Conservation (phyloP, 257 asterid species). For the Anisodus acutangulus region DNA sequence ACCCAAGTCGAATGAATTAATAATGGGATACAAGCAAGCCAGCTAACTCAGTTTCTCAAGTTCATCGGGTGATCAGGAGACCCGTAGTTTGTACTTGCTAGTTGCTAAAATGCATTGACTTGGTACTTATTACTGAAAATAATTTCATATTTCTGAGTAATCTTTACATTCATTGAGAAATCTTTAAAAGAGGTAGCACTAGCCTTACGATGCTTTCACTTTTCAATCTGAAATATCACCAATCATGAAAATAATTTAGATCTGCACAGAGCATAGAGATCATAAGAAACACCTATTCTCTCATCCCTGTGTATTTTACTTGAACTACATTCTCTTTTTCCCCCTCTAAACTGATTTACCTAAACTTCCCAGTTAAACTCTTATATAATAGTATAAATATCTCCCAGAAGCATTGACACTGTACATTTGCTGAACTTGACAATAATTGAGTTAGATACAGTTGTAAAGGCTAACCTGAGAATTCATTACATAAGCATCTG, state of each 20-base stretch:
- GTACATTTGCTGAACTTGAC: constrained; percentile 19
- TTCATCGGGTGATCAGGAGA: neutral
- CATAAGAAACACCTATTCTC: neutral
- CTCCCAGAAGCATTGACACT: neutral
- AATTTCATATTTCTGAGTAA: neutral
- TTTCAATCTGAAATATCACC: constrained; percentile 21
- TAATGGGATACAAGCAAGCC: neutral
- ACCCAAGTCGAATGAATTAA: neutral
- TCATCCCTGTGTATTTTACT: neutral
- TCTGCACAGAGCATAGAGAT: neutral
- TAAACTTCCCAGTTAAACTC: neutral
- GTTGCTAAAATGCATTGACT: neutral
- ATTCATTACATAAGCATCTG: constrained; percentile 94
- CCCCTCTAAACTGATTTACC: neutral
- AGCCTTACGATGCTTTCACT: neutral
- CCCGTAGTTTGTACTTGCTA: neutral
- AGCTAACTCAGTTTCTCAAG: constrained; percentile 1
- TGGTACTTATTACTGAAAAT: constrained; percentile 3
- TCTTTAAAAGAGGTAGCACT: constrained; percentile 1
- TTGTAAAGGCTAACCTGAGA: constrained; percentile 67
- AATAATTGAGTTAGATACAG: neutral
- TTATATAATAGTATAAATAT: neutral
- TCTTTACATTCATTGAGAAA: neutral
- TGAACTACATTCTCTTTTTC: neutral
- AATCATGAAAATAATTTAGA: neutral